Evolutionary conservation across 805 yeast genomes (phyloP), one percentile per base, ranked within the genome.

Genomic region (Blastobotrys chiropterorum): DNA sequence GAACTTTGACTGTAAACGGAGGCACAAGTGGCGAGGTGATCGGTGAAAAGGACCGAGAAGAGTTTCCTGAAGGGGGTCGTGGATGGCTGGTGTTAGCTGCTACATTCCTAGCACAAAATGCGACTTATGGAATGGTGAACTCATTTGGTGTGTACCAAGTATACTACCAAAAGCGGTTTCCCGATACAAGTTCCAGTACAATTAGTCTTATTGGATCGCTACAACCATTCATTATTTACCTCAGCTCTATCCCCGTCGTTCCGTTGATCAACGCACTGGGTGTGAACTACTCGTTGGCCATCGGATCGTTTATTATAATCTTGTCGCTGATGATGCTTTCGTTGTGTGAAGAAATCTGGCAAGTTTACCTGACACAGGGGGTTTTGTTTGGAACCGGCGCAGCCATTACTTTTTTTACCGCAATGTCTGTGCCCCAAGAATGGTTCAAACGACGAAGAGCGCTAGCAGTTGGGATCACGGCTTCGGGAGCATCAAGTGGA

Each of bases 61-160:
- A 65, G 34, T 69, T 67, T 47, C 75, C 75, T 6, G 82, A 80
- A 43, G 74, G 77, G 6, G 77, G 81, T 2, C 53, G 55, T 14
- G 82, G 80, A 0, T 80, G 83, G 82, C 59, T 76, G n/a, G 78
- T 77, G 13, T 74, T 79, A 1, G 40, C 72, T 2, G 79, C 77
- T 16, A 71, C 72, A 0, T 73, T 77, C 67, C 66, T 76, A 15
- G 60, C 72, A 62, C 62, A 72, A 72, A 60, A 75, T 58, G 63
- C 77, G 53, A 76, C 83, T 0, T 81, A 78, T 75, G 87, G 87
- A 15, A 71, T 80, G 67, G 77, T 78, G 52, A 78, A 81, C 41
- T 70, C 79, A 2, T 82, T 69, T 64, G 86, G 85, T 22, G 79
- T 80, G 3, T 82, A 78, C 59, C 76, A 81, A 50, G 68, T 74